Conservation (phyloP, 306 rosid species). For the Psophocarpus tetragonolobus region DNA sequence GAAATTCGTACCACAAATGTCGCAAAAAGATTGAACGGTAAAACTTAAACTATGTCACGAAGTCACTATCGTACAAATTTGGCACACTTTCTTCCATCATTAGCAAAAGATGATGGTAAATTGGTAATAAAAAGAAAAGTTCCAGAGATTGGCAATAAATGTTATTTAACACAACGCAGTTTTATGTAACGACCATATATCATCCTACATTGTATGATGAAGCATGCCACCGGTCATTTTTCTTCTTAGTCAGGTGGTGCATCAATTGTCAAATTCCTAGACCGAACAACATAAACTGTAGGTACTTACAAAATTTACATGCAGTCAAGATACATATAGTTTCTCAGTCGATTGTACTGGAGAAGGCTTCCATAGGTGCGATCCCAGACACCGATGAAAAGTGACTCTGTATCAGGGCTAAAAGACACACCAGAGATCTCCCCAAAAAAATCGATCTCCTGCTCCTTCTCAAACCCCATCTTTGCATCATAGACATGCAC, state of each 20-base stretch:
- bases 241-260: constrained; percentile 20
- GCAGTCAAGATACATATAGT: constrained; percentile 58
- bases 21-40: neutral
- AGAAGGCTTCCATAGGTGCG: constrained; percentile 85
- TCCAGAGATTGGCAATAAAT: neutral
- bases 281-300: constrained; percentile 11
- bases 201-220: constrained; percentile 32
- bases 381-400: constrained; percentile 79
- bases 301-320: constrained; percentile 42
- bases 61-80: neutral
- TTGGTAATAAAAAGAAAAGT: neutral
- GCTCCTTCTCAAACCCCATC: constrained; percentile 69
- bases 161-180: constrained; percentile 30
- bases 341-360: constrained; percentile 62
- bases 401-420: constrained; percentile 85
- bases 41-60: neutral
- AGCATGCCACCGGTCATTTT: constrained; percentile 34
- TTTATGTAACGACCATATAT: constrained; percentile 15
- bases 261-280: constrained; percentile 32
- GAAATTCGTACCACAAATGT: neutral
- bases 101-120: neutral
- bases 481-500: constrained; percentile 75
- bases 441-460: constrained; percentile 78
- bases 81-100: neutral
- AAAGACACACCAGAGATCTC: constrained; percentile 83